phyloP scores from a whole-genome alignment of 352 stramenopile genomes.

The Globisporangium heterothallicum region DNA sequence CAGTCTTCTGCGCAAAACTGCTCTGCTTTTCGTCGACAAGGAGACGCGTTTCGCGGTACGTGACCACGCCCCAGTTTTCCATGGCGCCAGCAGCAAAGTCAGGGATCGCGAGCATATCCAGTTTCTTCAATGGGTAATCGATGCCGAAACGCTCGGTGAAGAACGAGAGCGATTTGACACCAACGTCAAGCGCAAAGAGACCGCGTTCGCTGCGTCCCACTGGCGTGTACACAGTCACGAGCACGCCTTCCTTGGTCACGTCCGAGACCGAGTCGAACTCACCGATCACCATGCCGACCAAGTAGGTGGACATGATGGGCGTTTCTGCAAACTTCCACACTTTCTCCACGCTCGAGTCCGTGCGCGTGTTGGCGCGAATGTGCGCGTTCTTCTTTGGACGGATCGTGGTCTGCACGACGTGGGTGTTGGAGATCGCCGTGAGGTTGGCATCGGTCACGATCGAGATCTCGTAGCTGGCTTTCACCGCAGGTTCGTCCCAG shows the following conservation, averaged over 20 bases:
- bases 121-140: constrained; percentile 95
- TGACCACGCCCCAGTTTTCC: constrained; percentile 95
- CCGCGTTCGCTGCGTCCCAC: constrained; percentile 88
- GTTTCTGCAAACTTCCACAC: constrained; percentile 87
- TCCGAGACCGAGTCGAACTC: constrained; percentile 95
- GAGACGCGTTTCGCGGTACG: constrained; percentile 94
- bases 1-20: constrained; percentile 60
- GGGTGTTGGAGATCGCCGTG: constrained; percentile 96
- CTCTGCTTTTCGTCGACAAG: constrained; percentile 80
- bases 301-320: constrained; percentile 97
- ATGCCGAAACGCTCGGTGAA: constrained; percentile 73
- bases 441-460: constrained; percentile 87
- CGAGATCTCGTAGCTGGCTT: constrained; percentile 93
- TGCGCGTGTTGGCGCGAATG: constrained; percentile 36
- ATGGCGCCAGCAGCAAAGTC: constrained; percentile 96
- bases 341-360: constrained; percentile 39
- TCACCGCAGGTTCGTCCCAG: constrained; percentile 97
- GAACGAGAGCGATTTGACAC: constrained; percentile 58
- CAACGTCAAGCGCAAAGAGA: constrained; percentile 87
- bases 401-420: constrained; percentile 82
- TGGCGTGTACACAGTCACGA: constrained; percentile 95
- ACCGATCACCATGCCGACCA: constrained; percentile 91
- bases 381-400: constrained; percentile 55
- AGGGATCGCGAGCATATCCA: constrained; percentile 97
- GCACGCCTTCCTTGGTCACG: constrained; percentile 86